Percentiles rank a stretch among this genome's conserved stretches.
Conservation (phyloP, 352 stramenopile genomes). For the Saprolegnia parasitica region DNA sequence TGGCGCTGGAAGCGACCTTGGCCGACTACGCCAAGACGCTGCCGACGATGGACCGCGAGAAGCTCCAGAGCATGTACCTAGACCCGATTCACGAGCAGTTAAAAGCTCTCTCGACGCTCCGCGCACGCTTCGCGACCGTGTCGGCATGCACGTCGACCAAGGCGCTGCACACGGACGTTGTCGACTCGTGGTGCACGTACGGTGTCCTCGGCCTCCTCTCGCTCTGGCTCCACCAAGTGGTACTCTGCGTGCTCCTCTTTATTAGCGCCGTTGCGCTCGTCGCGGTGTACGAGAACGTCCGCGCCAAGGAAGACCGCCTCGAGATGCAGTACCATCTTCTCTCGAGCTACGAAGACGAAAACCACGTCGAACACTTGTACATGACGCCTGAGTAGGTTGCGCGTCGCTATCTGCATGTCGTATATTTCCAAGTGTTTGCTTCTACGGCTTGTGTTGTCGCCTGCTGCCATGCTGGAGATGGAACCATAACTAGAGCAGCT, state of each 20-base stretch:
- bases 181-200: constrained; percentile 67
- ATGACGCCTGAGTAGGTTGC: constrained; percentile 51
- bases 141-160: constrained; percentile 53
- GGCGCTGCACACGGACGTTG: constrained; percentile 42
- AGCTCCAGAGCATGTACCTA: constrained; percentile 70
- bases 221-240: constrained; percentile 81
- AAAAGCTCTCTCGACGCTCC: constrained; percentile 30
- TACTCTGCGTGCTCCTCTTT: constrained; percentile 73
- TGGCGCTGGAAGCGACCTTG: constrained; percentile 29
- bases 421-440: not conserved
- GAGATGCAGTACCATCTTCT: constrained; percentile 74
- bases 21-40: constrained; percentile 42
- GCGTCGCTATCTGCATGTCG: not conserved
- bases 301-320: constrained; percentile 58
- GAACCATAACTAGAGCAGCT: too few species aligned
- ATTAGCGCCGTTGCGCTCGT: constrained; percentile 64
- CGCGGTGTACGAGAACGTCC: constrained; percentile 75
- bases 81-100: constrained; percentile 61
- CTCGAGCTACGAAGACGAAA: constrained; percentile 73
- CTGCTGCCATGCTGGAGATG: too few species aligned
- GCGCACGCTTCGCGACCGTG: constrained; percentile 39
- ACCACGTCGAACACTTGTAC: constrained; percentile 68
- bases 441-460: too few species aligned
- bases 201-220: constrained; percentile 79
- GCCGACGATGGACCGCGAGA: constrained; percentile 40